Evolutionary conservation across 305 asterid species (phyloP).

Genomic region (Fraxinus dipetala): DNA sequence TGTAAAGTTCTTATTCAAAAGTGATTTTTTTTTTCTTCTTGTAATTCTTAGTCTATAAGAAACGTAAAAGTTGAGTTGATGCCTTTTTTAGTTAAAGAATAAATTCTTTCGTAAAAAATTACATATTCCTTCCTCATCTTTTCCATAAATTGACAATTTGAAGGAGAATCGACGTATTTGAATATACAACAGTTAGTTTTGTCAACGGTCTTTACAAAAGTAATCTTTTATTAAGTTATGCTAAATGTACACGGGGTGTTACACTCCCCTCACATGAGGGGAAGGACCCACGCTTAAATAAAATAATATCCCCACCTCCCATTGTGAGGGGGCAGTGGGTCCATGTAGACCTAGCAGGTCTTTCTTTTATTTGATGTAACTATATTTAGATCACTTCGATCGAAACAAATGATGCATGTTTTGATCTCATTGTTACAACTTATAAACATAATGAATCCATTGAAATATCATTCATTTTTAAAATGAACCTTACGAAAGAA

Average conservation of each 20-base stretch:
- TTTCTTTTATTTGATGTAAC: background rate
- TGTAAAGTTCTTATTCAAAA: background rate
- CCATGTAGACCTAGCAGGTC: too few relatives aligned
- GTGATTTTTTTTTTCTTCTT: background rate
- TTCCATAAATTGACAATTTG: background rate
- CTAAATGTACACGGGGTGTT: too few relatives aligned
- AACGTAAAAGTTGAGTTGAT: constrained; percentile 4
- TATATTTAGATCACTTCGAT: background rate
- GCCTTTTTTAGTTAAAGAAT: background rate
- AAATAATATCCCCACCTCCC: too few relatives aligned
- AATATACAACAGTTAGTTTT: background rate
- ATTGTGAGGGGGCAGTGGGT: too few relatives aligned
- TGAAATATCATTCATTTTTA: background rate
- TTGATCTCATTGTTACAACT: background rate
- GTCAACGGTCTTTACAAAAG: background rate
- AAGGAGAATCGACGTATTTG: background rate
- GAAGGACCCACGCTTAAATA: too few relatives aligned
- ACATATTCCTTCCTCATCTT: background rate
- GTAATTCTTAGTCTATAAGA: constrained; percentile 5
- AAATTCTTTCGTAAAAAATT: background rate
- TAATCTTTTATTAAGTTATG: background rate
- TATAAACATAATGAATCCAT: background rate
- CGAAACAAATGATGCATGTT: background rate
- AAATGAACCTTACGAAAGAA: background rate
- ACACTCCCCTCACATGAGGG: too few relatives aligned